These are phyloP conservation scores for Globisporangium irregulare DNA, from an alignment of 352 stramenopile species.

Conservation along the genomic window DNA sequence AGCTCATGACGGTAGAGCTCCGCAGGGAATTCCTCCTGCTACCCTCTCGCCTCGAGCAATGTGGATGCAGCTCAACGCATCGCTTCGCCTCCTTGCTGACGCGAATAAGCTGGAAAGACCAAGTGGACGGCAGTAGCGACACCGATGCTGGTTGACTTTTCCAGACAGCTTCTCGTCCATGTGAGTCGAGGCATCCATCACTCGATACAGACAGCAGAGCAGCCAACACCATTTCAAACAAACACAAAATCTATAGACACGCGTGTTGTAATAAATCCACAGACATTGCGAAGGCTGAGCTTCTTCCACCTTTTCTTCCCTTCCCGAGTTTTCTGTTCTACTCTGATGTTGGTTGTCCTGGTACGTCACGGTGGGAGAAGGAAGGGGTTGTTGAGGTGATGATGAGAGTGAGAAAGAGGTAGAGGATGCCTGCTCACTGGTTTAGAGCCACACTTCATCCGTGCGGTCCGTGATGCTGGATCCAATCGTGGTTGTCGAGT, in stretches of 20 bases:
- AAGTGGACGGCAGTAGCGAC: no score
- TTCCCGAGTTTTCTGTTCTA: not conserved
- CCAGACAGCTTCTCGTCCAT: no score
- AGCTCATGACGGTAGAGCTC: no score
- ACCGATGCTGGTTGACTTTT: no score
- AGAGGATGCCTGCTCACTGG: constrained; percentile 4
- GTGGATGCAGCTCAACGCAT: no score
- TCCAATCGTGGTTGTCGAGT: constrained; percentile 49
- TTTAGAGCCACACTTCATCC: constrained; percentile 27
- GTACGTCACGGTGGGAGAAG: not conserved
- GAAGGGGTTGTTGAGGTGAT: not conserved
- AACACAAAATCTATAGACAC: constrained; percentile 4
- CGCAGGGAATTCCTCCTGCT: no score
- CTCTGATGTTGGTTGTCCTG: not conserved
- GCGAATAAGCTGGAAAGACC: no score
- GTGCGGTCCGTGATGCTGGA: constrained; percentile 48
- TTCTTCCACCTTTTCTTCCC: not conserved
- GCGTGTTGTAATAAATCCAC: not conserved
- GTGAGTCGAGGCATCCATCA: no score
- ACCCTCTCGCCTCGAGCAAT: no score
- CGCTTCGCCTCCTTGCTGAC: no score
- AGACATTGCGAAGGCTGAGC: not conserved
- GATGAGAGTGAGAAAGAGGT: not conserved
- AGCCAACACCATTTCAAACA: not conserved
- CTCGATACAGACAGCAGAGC: no score